phyloP scores from a whole-genome alignment of 139 green algal genomes.

The Tetradesmus lagerheimii region DNA sequence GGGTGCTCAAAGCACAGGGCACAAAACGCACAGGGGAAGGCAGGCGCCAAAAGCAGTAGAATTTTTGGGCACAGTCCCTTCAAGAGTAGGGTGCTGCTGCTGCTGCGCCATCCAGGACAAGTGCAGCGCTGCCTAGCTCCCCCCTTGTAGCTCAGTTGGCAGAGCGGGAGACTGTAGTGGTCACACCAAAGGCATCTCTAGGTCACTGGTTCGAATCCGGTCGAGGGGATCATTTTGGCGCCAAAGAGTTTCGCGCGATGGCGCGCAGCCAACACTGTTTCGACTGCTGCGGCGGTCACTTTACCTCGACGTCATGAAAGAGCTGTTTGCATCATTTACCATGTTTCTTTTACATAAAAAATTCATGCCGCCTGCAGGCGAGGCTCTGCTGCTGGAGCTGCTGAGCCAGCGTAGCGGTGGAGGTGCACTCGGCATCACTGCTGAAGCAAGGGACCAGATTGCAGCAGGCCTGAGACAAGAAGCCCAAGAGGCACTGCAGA shows the following conservation, averaged over 20 bases:
- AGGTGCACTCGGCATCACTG: background rate
- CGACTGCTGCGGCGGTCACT: too few relatives aligned
- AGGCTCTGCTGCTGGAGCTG: background rate
- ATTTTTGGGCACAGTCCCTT: background rate
- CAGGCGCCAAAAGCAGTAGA: too few relatives aligned
- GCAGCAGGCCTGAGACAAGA: background rate
- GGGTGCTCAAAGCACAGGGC: too few relatives aligned
- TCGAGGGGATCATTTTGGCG: background rate
- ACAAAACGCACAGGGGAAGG: too few relatives aligned
- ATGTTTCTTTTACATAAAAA: too few relatives aligned
- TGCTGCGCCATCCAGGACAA: background rate
- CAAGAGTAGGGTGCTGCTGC: background rate
- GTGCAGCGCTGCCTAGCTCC: background rate
- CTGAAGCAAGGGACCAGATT: background rate
- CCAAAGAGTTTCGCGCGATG: background rate
- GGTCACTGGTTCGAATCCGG: slow-evolving; percentile 2
- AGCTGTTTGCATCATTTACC: too few relatives aligned
- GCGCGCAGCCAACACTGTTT: too few relatives aligned
- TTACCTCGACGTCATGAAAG: too few relatives aligned
- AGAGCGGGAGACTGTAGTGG: slow-evolving; percentile 2
- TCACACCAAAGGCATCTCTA: background rate
- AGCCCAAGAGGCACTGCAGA: background rate
- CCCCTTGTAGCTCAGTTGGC: background rate
- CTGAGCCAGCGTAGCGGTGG: background rate
- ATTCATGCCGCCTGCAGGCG: background rate